phyloP scores from a whole-genome alignment of 768 basidiomycete species.

The Tricholoma terreum region DNA sequence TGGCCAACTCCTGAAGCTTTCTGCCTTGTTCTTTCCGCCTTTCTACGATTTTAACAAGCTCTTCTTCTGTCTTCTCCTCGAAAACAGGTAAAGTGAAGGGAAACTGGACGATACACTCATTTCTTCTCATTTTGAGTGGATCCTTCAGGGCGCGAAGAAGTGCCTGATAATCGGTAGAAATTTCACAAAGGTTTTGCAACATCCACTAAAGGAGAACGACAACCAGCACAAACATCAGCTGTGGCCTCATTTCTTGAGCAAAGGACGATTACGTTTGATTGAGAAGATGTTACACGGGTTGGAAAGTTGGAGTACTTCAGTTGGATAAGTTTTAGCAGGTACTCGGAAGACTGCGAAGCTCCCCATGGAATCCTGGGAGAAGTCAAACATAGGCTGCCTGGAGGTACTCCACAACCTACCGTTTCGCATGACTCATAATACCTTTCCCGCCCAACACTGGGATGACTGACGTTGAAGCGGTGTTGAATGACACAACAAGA shows the following conservation, averaged over 20 bases:
- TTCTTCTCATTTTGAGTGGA: slow-evolving; percentile 58
- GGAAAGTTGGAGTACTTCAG: slow-evolving; percentile 95
- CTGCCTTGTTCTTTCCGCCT: slow-evolving; percentile 82
- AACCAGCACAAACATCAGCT: neutral
- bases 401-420: slow-evolving; percentile 41
- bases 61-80: slow-evolving; percentile 91
- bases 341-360: slow-evolving; percentile 83
- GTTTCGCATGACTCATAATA: slow-evolving; percentile 79
- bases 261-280: slow-evolving; percentile 62
- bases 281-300: slow-evolving; percentile 70
- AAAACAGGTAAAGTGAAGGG: slow-evolving; percentile 64
- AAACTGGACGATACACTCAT: slow-evolving; percentile 82
- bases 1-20: slow-evolving; percentile 88
- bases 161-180: slow-evolving; percentile 70
- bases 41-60: slow-evolving; percentile 73
- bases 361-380: slow-evolving; percentile 87
- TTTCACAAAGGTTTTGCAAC: slow-evolving; percentile 82
- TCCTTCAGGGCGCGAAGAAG: slow-evolving; percentile 67
- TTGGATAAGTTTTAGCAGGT: slow-evolving; percentile 89
- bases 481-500: slow-evolving; percentile 87
- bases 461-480: slow-evolving; percentile 86
- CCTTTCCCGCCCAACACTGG: slow-evolving; percentile 84
- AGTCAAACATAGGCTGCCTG: neutral
- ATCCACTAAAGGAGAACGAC: slow-evolving; percentile 64
- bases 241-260: neutral